These are phyloP conservation scores for Hanseniaspora taiwanica DNA, from an alignment of 805 yeast genomes.

Conservation along the genomic window DNA sequence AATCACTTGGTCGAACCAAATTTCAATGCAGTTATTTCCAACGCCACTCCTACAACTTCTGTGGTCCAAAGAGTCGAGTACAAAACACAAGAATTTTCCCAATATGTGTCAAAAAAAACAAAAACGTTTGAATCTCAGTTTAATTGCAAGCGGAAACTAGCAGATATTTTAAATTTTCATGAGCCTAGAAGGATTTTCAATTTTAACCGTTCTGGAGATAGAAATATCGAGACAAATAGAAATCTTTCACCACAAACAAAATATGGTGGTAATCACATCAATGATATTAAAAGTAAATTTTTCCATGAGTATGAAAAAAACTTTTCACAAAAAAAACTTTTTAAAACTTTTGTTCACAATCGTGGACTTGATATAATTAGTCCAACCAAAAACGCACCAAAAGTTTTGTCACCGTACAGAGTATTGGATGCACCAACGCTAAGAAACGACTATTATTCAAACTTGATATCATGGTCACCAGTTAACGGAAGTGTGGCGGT, in stretches of 20 bases:
- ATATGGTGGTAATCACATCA: no score
- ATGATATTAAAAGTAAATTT: no score
- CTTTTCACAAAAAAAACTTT: background rate
- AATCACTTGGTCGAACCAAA: no score
- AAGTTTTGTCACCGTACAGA: conserved; percentile 29
- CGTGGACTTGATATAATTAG: no score
- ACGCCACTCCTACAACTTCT: no score
- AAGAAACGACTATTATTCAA: conserved; percentile 66
- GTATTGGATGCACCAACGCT: conserved; percentile 59
- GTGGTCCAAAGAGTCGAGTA: no score
- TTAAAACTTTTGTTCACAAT: background rate
- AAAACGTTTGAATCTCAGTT: background rate
- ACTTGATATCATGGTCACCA: conserved; percentile 60
- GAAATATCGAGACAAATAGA: background rate
- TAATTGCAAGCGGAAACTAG: background rate
- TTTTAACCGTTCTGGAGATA: no score
- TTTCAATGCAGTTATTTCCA: no score
- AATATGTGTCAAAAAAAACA: no score
- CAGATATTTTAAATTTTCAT: conserved; percentile 1
- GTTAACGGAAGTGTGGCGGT: conserved; percentile 41
- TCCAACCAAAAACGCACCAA: no score
- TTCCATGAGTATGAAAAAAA: background rate
- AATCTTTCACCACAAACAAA: no score
- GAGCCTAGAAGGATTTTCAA: background rate
- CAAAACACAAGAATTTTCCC: no score